Percentiles rank a stretch among this genome's conserved stretches.
phyloP scores from a whole-genome alignment of 495 filamentous ascomycete genomes.

The Trichoderma reesei region DNA sequence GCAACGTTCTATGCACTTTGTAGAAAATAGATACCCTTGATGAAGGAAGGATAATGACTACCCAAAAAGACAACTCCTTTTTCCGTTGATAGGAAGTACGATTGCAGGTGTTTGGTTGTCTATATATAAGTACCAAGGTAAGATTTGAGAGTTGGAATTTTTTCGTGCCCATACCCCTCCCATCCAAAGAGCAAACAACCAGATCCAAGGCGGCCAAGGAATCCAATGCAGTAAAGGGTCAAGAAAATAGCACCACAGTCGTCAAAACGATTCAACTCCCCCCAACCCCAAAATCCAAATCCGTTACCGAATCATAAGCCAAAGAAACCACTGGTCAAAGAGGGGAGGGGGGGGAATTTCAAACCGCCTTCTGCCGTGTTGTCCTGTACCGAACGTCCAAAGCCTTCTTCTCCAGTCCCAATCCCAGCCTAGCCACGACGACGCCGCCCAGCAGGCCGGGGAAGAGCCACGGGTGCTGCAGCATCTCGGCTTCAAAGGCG shows the following conservation, averaged over 20 bases:
- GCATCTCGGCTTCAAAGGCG: conserved; percentile 80
- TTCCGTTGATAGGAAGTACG: background rate
- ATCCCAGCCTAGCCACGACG: conserved; percentile 50
- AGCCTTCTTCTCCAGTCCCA: background rate
- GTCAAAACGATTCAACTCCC: background rate
- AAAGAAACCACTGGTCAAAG: background rate
- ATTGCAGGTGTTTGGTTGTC: background rate
- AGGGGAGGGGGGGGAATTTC: conserved; percentile 12
- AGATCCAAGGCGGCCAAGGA: background rate
- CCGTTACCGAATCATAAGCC: background rate
- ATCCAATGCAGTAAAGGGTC: background rate
- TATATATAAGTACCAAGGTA: too few species aligned
- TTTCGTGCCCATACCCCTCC: too few species aligned
- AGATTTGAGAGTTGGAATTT: too few species aligned
- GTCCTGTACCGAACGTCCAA: conserved; percentile 2
- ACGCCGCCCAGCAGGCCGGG: conserved; percentile 66
- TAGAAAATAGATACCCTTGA: conserved; percentile 28
- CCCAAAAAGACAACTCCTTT: background rate
- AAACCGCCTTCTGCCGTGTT: background rate
- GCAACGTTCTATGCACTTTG: conserved; percentile 7
- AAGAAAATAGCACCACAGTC: background rate
- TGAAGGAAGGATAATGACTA: conserved; percentile 15
- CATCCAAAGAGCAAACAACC: too few species aligned
- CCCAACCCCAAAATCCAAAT: background rate
- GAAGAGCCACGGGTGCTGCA: conserved; percentile 88